Base-by-base conservation (phyloP, 2,329 filamentous ascomycete genomes). In the Colletotrichum tamarilloi region DNA sequence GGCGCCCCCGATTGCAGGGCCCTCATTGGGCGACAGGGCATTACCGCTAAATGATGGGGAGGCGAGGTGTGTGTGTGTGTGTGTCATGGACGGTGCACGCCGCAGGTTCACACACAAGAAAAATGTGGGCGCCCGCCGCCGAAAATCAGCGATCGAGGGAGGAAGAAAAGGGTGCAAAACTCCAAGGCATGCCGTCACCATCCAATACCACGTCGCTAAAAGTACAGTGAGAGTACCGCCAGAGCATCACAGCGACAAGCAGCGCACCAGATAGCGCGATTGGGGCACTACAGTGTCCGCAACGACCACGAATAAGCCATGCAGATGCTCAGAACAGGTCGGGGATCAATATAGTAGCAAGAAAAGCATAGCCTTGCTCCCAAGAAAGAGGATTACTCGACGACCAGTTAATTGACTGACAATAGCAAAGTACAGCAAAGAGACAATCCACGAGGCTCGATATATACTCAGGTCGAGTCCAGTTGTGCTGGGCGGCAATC, bases 171-270 rank as follows among this genome's bases (percentile, higher is more conserved):
- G n/a, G 42, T n/a, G 42, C 19, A 49, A 49, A 49, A 49, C 42
- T 49, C 42, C 42, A 63, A 59, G 24, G 55, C 56, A 70, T 70
- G 53, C 66, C 67, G 60, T 73, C 72, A 58, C 82, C 80, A 79
- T 11, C 19, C 42, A 22, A 79, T 77, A 75, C 62, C 63, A 62
- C 76, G 30, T 75, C 72, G 75, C 78, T 78, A 75, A 73, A 68
- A 56, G 73, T 75, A 38, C 53, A 59, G 58, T 46, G 58, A n/a
- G 58, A 32, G 73, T 75, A 75, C 70, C 53, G 57, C 62, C 70
- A 62, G 66, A 75, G 73, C 73, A 74, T 59, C 62, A 64, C 6
- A 46, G 42, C 26, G 24, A 69, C 42, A 63, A 67, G 22, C 62
- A 63, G 53, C 68, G 38, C 38, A 24, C n/a, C 14, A n/a, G 26